Conservation (phyloP, 805 yeast species). For the Suhomyces sp. region DNA sequence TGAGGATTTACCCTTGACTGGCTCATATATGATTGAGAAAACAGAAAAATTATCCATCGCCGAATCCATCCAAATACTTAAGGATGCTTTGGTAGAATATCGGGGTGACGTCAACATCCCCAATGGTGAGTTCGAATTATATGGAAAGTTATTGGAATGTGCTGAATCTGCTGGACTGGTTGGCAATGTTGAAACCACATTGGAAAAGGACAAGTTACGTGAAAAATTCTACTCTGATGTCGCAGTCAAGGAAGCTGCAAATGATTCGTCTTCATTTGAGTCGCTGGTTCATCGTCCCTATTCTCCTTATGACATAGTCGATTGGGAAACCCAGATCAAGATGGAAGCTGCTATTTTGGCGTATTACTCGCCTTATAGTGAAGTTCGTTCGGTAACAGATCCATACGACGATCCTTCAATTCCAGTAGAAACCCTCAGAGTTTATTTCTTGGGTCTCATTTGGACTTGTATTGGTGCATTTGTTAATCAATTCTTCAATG, state of each 20-base stretch:
- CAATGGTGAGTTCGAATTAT: constrained; percentile 21
- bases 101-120: constrained; percentile 33
- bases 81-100: constrained; percentile 26
- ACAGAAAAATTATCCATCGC: constrained; percentile 19
- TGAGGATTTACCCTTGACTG: constrained; percentile 32
- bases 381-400: constrained; percentile 30
- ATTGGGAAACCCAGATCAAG: constrained; percentile 17
- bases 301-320: constrained; percentile 5
- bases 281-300: neutral
- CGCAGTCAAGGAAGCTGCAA: constrained; percentile 14
- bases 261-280: constrained; percentile 16
- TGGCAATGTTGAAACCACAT: neutral
- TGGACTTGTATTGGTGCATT: constrained; percentile 16
- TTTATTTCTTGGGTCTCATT: constrained; percentile 15
- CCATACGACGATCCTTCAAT: constrained; percentile 23
- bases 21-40: constrained; percentile 27
- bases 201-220: neutral
- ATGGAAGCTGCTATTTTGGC: constrained; percentile 19
- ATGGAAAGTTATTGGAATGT: constrained; percentile 16
- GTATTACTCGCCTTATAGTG: constrained; percentile 31
- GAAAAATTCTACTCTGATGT: neutral
- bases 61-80: constrained; percentile 27
- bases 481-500: constrained; percentile 15
- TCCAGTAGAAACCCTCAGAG: constrained; percentile 37
- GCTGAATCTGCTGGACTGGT: neutral